Evolutionary conservation across 345 rosid genomes (phyloP).

Genomic region (Citrus australasica): DNA sequence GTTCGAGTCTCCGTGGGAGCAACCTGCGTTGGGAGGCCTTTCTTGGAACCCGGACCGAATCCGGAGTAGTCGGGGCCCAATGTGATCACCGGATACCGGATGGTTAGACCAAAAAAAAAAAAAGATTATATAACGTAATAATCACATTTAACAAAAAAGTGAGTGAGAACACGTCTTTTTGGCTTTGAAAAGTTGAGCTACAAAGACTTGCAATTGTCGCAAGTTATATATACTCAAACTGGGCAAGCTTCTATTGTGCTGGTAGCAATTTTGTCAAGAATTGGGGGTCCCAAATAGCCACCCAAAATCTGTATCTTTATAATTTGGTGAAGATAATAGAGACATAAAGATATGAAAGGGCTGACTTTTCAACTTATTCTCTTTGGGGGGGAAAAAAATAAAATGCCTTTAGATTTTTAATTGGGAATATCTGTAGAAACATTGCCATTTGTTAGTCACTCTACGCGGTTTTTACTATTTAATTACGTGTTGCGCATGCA

Average conservation of each 20-base stretch:
- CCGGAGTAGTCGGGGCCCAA: too few species aligned
- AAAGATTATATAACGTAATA: too few species aligned
- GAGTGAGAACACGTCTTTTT: not conserved
- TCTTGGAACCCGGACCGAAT: too few species aligned
- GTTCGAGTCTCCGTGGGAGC: too few species aligned
- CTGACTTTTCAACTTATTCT: conserved; percentile 1
- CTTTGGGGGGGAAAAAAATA: too few species aligned
- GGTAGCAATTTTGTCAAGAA: not conserved
- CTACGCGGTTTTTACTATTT: not conserved
- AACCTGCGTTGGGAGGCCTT: too few species aligned
- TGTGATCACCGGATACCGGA: too few species aligned
- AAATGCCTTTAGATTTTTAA: not conserved
- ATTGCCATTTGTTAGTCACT: not conserved
- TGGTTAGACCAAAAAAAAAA: too few species aligned
- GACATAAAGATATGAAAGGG: not conserved
- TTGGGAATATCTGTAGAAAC: not conserved
- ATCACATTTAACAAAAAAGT: not conserved
- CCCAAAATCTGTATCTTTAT: not conserved
- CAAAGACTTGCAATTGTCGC: not conserved
- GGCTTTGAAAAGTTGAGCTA: not conserved
- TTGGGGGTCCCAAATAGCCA: not conserved
- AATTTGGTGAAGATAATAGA: not conserved
- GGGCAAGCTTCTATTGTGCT: not conserved
- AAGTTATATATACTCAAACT: not conserved
- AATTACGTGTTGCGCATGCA: not conserved